A percentile compares a stretch with the other conserved stretches of the same genome.
Conservation (phyloP, 805 yeast species). For the Pichia insulana region DNA sequence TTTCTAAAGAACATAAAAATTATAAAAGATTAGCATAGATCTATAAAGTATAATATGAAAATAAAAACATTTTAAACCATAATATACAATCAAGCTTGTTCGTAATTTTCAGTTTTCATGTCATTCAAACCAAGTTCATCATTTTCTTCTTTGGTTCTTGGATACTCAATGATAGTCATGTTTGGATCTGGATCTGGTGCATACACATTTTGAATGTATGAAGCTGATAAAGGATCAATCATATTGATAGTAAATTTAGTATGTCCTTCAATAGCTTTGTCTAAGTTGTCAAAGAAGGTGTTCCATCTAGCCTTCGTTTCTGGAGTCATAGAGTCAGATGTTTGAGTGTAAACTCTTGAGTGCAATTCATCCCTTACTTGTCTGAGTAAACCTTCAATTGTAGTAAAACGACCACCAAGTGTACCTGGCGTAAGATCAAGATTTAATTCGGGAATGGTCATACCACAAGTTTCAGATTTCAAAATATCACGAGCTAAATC, state of each 20-base stretch:
- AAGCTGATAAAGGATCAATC: constrained; percentile 94
- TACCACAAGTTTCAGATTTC: constrained; percentile 88
- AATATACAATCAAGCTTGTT: not conserved
- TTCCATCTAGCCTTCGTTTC: constrained; percentile 78
- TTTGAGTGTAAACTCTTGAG: constrained; percentile 71
- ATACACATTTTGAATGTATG: constrained; percentile 94
- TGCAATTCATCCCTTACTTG: constrained; percentile 89
- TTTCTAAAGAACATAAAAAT: not conserved
- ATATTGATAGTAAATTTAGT: constrained; percentile 73
- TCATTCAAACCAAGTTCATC: constrained; percentile 81
- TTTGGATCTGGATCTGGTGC: constrained; percentile 98
- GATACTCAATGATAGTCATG: constrained; percentile 84
- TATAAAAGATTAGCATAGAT: not conserved
- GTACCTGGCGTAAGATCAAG: constrained; percentile 94
- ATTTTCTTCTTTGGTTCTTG: constrained; percentile 81
- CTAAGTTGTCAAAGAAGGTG: constrained; percentile 61
- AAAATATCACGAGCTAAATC: constrained; percentile 91
- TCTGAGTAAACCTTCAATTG: constrained; percentile 83
- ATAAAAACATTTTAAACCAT: not conserved
- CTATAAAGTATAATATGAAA: not conserved
- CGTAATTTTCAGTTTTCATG: constrained; percentile 23
- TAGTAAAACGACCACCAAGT: constrained; percentile 95
- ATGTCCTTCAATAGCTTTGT: constrained; percentile 75
- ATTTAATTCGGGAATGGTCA: constrained; percentile 77
- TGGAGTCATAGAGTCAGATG: constrained; percentile 86